These are phyloP conservation scores for Russula abietina DNA, from an alignment of 768 basidiomycete species.

Conservation along the genomic window DNA sequence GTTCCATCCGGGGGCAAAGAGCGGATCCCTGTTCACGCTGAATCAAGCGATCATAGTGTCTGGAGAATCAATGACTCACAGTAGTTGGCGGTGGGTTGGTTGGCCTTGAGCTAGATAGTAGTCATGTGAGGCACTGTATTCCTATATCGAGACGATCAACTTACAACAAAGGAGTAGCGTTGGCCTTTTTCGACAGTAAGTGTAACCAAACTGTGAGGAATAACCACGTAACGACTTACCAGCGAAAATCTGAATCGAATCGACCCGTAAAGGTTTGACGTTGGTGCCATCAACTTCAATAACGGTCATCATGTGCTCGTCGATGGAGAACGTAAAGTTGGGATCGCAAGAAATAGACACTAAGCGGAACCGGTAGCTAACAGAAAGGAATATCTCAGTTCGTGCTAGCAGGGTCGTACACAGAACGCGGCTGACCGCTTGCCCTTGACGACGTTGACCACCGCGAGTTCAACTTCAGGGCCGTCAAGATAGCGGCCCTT, in stretches of 20 bases:
- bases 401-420: background rate
- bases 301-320: constrained; percentile 21
- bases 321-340: constrained; percentile 25
- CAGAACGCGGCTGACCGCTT: constrained; percentile 17
- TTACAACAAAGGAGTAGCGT: constrained; percentile 25
- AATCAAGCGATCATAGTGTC: background rate
- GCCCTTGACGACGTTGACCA: constrained; percentile 21
- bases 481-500: constrained; percentile 23
- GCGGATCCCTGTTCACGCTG: constrained; percentile 10
- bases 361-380: constrained; percentile 21
- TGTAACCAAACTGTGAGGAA: background rate
- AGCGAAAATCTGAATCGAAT: constrained; percentile 23
- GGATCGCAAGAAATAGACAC: constrained; percentile 24
- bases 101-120: constrained; percentile 11
- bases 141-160: background rate
- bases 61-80: background rate
- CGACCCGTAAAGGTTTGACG: constrained; percentile 22
- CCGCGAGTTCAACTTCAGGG: constrained; percentile 12
- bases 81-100: constrained; percentile 10
- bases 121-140: background rate
- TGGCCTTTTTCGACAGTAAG: constrained; percentile 12
- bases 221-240: constrained; percentile 1
- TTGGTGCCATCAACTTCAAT: constrained; percentile 27
- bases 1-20: background rate
- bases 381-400: background rate